Evolutionary conservation across 352 stramenopile genomes (phyloP), one percentile per base, ranked within the genome.

Genomic region (Phytophthora lateralis): DNA sequence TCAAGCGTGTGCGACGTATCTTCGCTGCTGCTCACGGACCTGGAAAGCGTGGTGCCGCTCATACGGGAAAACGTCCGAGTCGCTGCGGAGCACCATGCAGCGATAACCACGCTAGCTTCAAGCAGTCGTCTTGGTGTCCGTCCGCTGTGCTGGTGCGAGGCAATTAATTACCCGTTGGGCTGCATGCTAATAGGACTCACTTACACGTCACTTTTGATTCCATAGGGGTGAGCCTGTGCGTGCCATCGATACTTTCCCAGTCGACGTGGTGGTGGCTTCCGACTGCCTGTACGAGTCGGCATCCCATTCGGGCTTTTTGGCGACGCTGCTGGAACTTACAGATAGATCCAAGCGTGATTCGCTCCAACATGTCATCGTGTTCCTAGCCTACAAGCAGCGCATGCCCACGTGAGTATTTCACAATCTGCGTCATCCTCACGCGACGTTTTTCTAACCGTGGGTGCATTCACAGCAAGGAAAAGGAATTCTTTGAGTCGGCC

Each of bases 301-400:
- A 10, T 55, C 72, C 14, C 84, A 83, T 52, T 55, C 55, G 1
- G 57, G 70, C 12, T 54, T 93, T 21, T 45, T 82, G 3, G 10
- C 49, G 15, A 84, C 83, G 11, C 51, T 93, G n/a, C 20, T 73
- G 6, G 61, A 68, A 6, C 48, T 91, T 12, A 82, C 72, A 35
- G 9, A 45, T 10, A 29, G 18, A 17, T 46, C 43, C 17, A 15
- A 43, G 14, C 48, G 8, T 20, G n/a, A 62, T 32, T 17, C 3
- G 3, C 24, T n/a, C 12, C 18, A 42, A 52, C 29, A 27, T 20
- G 15, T 26, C 32, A 32, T 59, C 1, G 66, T 88, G n/a, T 69
- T 83, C 12, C 52, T 93, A 37, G 80, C 79, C 8, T 93, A 90
- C 72, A 93, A 93, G 65, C 83, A 90, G 45, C 77, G 83, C 6